Percentiles rank a stretch among this genome's conserved stretches.
phyloP scores from a whole-genome alignment of 352 stramenopile species.

The Blastocystis sp. region DNA sequence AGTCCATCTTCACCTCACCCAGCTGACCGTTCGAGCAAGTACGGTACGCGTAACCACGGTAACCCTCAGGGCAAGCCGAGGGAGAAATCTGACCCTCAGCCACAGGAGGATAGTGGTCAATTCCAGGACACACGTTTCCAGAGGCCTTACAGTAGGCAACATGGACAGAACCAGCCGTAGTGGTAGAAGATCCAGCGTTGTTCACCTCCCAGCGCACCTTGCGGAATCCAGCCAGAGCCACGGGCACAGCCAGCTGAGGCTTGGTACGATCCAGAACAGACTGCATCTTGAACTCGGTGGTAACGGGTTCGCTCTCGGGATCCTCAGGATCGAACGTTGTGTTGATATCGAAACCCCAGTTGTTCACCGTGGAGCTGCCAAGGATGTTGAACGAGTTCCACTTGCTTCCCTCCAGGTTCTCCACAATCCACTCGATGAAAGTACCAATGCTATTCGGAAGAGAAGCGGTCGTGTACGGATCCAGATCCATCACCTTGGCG shows the following conservation, averaged over 20 bases:
- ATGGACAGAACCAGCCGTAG: neutral
- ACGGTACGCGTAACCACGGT: slow-evolving; percentile 22
- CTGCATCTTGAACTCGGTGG: no score
- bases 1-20: neutral
- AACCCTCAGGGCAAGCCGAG: neutral
- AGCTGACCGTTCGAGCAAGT: neutral
- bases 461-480: neutral
- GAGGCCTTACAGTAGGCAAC: neutral
- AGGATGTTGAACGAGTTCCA: neutral
- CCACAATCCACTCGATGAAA: neutral
- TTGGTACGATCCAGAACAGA: neutral
- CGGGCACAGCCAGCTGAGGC: neutral
- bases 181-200: neutral
- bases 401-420: neutral
- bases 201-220: neutral
- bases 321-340: no score
- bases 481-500: neutral
- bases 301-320: no score
- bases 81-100: slow-evolving; percentile 2
- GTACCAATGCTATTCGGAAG: neutral
- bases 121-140: neutral
- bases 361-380: no score
- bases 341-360: no score
- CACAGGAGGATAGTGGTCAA: slow-evolving; percentile 18
- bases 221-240: neutral